phyloP scores from a whole-genome alignment of 257 asterid species.

The Solanum virginianum region DNA sequence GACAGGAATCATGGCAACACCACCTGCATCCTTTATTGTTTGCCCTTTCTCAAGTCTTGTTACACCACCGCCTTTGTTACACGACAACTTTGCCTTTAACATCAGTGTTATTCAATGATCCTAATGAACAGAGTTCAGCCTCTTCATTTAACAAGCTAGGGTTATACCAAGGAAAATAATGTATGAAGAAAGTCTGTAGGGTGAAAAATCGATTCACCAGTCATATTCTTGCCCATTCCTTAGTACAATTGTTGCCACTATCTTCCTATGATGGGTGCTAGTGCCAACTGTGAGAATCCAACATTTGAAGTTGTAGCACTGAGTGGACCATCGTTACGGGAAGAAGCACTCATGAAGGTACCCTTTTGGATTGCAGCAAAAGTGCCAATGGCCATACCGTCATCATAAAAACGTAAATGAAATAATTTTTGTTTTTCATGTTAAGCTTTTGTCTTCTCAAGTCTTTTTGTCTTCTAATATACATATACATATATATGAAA shows the following conservation, averaged over 20 bases:
- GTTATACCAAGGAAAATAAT: conserved; percentile 4
- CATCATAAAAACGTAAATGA: not conserved
- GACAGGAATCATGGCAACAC: conserved; percentile 21
- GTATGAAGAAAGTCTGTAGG: not conserved
- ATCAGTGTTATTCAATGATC: not conserved
- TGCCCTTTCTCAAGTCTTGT: conserved; percentile 4
- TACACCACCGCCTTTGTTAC: not conserved
- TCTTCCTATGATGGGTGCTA: conserved; percentile 11
- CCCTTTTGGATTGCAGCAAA: conserved; percentile 15
- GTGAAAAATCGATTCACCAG: conserved; percentile 16
- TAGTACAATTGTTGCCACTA: conserved; percentile 3
- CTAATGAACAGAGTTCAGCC: not conserved
- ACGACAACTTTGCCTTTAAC: conserved; percentile 13
- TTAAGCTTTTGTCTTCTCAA: too few species aligned
- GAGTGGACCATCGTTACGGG: conserved; percentile 15
- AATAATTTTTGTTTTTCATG: too few species aligned
- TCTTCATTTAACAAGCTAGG: not conserved
- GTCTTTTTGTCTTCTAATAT: too few species aligned
- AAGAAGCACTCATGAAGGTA: conserved; percentile 17
- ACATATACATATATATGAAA: too few species aligned
- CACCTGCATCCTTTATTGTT: conserved; percentile 21
- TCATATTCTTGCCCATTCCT: conserved; percentile 12
- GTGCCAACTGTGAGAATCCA: conserved; percentile 37
- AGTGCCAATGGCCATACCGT: conserved; percentile 15
- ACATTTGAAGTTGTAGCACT: conserved; percentile 4